These are phyloP conservation scores for Macroventuria anomochaeta DNA, from an alignment of 2,329 filamentous ascomycete species.

Conservation along the genomic window DNA sequence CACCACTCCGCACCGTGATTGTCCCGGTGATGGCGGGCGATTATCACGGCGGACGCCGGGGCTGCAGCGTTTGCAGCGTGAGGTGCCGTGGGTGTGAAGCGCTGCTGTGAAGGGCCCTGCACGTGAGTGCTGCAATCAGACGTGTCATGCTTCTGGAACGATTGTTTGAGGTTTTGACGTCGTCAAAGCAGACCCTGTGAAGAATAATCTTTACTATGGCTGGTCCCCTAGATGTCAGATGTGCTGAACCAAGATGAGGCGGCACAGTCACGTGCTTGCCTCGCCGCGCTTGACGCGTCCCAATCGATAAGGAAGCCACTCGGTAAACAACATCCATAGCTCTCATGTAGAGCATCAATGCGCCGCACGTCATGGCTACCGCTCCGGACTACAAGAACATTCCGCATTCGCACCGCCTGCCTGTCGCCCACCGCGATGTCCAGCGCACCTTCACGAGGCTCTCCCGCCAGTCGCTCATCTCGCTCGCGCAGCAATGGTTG, in stretches of 20 bases:
- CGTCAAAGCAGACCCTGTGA: neutral
- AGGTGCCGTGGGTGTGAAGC: neutral
- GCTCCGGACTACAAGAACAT: slow-evolving; percentile 75
- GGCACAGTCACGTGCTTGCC: slow-evolving; percentile 2
- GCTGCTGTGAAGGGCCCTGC: neutral
- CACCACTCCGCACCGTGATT: slow-evolving; percentile 2
- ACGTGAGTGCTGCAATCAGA: slow-evolving; percentile 13
- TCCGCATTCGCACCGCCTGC: slow-evolving; percentile 72
- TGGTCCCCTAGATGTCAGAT: neutral
- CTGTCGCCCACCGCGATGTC: slow-evolving; percentile 68
- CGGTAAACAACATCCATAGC: slow-evolving; percentile 29
- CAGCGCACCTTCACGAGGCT: slow-evolving; percentile 72
- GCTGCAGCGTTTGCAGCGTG: slow-evolving; percentile 12
- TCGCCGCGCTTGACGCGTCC: slow-evolving; percentile 13
- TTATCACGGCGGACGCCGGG: slow-evolving; percentile 5
- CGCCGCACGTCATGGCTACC: slow-evolving; percentile 56
- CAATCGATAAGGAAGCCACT: slow-evolving; percentile 30
- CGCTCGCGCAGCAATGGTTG: slow-evolving; percentile 79
- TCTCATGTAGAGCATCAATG: slow-evolving; percentile 41
- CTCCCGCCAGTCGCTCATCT: slow-evolving; percentile 73
- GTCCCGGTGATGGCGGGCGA: slow-evolving; percentile 7
- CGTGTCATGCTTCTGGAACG: neutral
- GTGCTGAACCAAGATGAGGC: neutral
- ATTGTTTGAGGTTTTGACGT: neutral
- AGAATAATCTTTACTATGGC: neutral